Conservation (phyloP, 1,284 basidiomycete genomes). For the Cutaneotrichosporon sp. region DNA sequence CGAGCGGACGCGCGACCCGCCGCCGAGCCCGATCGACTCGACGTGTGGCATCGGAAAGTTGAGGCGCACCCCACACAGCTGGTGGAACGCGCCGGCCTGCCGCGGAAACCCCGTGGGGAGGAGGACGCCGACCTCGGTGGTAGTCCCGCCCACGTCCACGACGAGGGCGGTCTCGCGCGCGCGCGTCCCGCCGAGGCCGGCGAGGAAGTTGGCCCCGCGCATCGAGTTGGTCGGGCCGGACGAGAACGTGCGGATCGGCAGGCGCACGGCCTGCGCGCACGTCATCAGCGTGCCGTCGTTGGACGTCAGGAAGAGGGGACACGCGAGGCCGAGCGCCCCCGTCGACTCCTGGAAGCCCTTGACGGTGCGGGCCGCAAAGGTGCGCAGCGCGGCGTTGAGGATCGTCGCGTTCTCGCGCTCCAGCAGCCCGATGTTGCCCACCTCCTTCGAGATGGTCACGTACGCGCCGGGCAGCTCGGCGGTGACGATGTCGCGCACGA, state of each 20-base stretch:
- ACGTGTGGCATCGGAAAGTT: slow-evolving; percentile 46
- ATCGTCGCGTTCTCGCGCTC: slow-evolving; percentile 65
- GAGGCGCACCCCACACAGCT: slow-evolving; percentile 39
- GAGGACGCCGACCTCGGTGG: slow-evolving; percentile 31
- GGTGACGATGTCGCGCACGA: slow-evolving; percentile 32
- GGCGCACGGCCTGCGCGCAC: slow-evolving; percentile 58
- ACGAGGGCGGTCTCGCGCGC: slow-evolving; percentile 58
- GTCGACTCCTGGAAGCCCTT: slow-evolving; percentile 59
- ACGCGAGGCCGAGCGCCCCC: slow-evolving; percentile 56
- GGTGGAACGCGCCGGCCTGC: slow-evolving; percentile 35
- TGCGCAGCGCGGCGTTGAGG: slow-evolving; percentile 62
- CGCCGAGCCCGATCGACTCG: slow-evolving; percentile 40
- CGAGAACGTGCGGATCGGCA: slow-evolving; percentile 66
- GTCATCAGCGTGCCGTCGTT: slow-evolving; percentile 62
- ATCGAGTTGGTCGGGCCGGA: slow-evolving; percentile 65
- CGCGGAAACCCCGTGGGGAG: slow-evolving; percentile 42
- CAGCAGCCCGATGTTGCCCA: slow-evolving; percentile 56
- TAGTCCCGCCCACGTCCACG: slow-evolving; percentile 63
- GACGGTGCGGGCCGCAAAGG: slow-evolving; percentile 60
- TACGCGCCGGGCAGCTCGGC: slow-evolving; percentile 32
- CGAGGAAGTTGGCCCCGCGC: slow-evolving; percentile 62
- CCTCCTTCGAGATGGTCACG: slow-evolving; percentile 38
- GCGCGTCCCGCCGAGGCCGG: slow-evolving; percentile 51
- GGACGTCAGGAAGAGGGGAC: slow-evolving; percentile 63
- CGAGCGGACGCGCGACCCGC: slow-evolving; percentile 37